These are phyloP conservation scores for Cryptococcus sp. DNA, from an alignment of 1,284 basidiomycete genomes.

Conservation along the genomic window DNA sequence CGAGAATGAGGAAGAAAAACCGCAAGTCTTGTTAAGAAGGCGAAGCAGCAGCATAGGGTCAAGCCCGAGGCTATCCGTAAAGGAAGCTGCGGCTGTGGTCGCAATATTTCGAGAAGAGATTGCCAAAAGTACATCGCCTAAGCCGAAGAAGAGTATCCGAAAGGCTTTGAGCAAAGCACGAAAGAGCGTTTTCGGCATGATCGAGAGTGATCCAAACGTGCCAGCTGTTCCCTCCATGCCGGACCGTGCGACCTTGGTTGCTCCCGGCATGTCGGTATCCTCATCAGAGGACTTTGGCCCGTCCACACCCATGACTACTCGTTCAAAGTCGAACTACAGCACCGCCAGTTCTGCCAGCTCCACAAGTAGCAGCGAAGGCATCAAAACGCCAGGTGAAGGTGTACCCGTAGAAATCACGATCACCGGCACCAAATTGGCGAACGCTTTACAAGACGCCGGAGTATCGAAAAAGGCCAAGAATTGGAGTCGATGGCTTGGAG, in stretches of 20 bases:
- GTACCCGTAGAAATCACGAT: constrained; percentile 20
- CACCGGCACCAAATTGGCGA: constrained; percentile 26
- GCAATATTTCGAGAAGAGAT: constrained; percentile 7
- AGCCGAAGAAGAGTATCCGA: constrained; percentile 18
- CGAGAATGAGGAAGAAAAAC: constrained; percentile 5
- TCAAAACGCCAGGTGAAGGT: constrained; percentile 35
- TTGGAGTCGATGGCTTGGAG: constrained; percentile 30
- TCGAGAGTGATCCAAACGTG: neutral
- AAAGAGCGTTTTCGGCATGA: constrained; percentile 13
- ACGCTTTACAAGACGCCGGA: constrained; percentile 28
- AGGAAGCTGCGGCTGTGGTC: constrained; percentile 8
- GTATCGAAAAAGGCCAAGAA: constrained; percentile 18
- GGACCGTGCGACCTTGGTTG: constrained; percentile 4
- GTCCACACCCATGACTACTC: constrained; percentile 27
- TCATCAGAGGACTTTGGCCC: constrained; percentile 14
- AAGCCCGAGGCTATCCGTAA: constrained; percentile 1
- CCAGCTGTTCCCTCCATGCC: constrained; percentile 6
- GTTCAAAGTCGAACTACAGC: constrained; percentile 35
- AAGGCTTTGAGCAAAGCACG: constrained; percentile 16
- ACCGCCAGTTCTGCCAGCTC: constrained; percentile 31
- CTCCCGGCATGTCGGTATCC: constrained; percentile 3
- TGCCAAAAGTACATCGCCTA: neutral
- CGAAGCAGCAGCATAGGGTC: constrained; percentile 21
- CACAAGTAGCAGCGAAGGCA: constrained; percentile 35
- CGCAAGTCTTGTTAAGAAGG: constrained; percentile 8